phyloP scores from a whole-genome alignment of 305 asterid species.

The Petunia hybrid region DNA sequence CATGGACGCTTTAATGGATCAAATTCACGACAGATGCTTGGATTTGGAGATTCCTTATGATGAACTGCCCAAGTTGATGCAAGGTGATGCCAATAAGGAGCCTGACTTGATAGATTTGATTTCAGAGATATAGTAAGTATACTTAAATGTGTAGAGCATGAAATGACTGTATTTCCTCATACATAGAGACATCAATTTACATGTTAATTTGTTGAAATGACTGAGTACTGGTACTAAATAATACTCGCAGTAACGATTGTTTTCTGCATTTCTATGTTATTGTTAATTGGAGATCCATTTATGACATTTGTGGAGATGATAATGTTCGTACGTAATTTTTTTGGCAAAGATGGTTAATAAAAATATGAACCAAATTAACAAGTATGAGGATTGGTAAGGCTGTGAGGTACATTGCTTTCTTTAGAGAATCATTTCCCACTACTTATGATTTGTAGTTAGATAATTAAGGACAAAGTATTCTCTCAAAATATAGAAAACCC shows the following conservation, averaged over 20 bases:
- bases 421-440: too few species aligned
- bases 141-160: neutral
- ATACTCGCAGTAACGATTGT: neutral
- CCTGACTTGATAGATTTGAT: conserved; percentile 53
- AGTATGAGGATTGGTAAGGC: too few species aligned
- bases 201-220: neutral
- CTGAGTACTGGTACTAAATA: neutral
- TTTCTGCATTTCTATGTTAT: neutral
- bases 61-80: conserved; percentile 49
- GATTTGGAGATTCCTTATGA: conserved; percentile 44
- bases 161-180: conserved; percentile 12
- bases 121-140: conserved; percentile 25
- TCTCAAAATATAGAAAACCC: too few species aligned
- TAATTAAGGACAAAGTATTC: too few species aligned
- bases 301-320: too few species aligned
- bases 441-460: too few species aligned
- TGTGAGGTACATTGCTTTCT: too few species aligned
- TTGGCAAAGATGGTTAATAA: too few species aligned
- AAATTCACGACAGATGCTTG: conserved; percentile 28
- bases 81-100: conserved; percentile 59
- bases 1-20: conserved; percentile 46
- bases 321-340: too few species aligned
- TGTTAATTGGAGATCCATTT: too few species aligned
- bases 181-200: neutral
- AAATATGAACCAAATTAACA: too few species aligned